These are phyloP conservation scores for Lolium rigidum DNA, from an alignment of 176 grass and related monocot genomes.

Conservation along the genomic window DNA sequence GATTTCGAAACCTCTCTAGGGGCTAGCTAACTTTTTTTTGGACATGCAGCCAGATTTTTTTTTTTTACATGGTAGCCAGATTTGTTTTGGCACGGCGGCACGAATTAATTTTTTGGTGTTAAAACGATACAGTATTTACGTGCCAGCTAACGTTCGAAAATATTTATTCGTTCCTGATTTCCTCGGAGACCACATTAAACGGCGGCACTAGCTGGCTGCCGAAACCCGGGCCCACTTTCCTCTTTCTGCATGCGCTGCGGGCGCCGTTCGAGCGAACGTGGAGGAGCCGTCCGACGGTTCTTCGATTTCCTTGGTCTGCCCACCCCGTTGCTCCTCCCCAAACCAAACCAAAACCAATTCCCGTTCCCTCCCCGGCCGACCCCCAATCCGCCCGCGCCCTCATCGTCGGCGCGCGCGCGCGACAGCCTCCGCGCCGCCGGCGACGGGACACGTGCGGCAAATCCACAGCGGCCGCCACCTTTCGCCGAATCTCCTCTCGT, in stretches of 20 bases:
- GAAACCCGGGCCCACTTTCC: conserved; percentile 7
- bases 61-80: no score
- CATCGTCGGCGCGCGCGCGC: not conserved
- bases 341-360: not conserved
- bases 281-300: conserved; percentile 34
- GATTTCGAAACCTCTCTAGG: no score
- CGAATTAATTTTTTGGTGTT: no score
- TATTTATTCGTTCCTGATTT: not conserved
- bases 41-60: no score
- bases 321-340: not conserved
- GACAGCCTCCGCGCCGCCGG: not conserved
- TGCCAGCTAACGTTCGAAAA: not conserved
- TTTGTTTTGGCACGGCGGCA: no score
- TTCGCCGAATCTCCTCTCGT: not conserved
- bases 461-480: not conserved
- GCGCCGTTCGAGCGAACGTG: conserved; percentile 31
- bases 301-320: not conserved
- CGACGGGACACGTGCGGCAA: conserved; percentile 4
- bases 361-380: not conserved
- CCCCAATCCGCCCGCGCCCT: not conserved
- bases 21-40: no score
- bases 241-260: conserved; percentile 28
- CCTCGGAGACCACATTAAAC: not conserved
- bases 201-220: conserved; percentile 5
- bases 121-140: not conserved